Evolutionary conservation across 2,329 filamentous ascomycete genomes (phyloP).

Genomic region (Pyricularia pennisetigena): DNA sequence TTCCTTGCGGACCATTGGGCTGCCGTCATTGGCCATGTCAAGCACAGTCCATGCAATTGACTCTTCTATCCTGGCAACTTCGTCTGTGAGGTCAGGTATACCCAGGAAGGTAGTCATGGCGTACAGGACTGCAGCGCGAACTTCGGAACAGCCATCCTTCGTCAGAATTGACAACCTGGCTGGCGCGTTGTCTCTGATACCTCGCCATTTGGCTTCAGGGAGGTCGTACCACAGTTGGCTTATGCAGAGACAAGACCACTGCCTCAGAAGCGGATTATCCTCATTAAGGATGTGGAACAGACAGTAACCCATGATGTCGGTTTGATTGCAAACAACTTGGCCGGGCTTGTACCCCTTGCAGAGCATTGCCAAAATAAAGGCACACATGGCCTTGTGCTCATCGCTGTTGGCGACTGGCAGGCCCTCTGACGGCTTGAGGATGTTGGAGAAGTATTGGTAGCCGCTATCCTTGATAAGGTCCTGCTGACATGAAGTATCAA

Average conservation of each 20-base stretch:
- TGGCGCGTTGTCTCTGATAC: slow-evolving; percentile 81
- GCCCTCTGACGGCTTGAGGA: slow-evolving; percentile 73
- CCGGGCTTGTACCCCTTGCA: slow-evolving; percentile 92
- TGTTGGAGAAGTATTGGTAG: slow-evolving; percentile 92
- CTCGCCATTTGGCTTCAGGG: slow-evolving; percentile 89
- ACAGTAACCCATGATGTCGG: slow-evolving; percentile 84
- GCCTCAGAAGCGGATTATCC: slow-evolving; percentile 78
- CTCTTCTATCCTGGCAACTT: slow-evolving; percentile 85
- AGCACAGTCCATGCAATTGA: slow-evolving; percentile 81
- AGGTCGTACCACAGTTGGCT: slow-evolving; percentile 91
- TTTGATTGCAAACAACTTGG: slow-evolving; percentile 82
- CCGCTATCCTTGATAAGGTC: slow-evolving; percentile 95
- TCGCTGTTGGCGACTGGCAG: slow-evolving; percentile 81
- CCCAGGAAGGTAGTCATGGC: slow-evolving; percentile 90
- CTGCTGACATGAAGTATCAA: slow-evolving; percentile 86
- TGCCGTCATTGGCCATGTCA: slow-evolving; percentile 88
- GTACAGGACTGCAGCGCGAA: slow-evolving; percentile 85
- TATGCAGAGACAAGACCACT: slow-evolving; percentile 93
- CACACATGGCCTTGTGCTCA: slow-evolving; percentile 98
- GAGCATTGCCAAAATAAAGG: slow-evolving; percentile 94
- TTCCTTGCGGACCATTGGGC: slow-evolving; percentile 88
- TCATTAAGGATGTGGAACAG: slow-evolving; percentile 74
- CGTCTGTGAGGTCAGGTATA: slow-evolving; percentile 84
- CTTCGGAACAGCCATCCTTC: slow-evolving; percentile 82
- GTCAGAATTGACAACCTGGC: slow-evolving; percentile 70